These are phyloP conservation scores for Aechmea fasciata DNA, from an alignment of 176 grass and related monocot species.

Conservation along the genomic window DNA sequence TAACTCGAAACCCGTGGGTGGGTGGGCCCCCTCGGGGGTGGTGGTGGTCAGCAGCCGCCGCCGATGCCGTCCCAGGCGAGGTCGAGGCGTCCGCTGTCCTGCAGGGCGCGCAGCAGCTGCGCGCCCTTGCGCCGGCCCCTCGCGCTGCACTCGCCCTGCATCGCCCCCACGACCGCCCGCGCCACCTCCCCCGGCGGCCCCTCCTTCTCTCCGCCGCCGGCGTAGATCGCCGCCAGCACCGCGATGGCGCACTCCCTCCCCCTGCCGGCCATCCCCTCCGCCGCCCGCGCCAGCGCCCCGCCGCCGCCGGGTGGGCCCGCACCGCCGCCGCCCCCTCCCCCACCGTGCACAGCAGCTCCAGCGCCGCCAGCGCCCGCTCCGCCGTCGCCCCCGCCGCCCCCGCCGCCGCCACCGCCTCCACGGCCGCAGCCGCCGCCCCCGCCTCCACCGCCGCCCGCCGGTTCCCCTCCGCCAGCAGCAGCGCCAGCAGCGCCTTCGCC, in stretches of 20 bases:
- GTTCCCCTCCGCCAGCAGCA: slow-evolving; percentile 48
- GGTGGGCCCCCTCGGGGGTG: too few relatives aligned
- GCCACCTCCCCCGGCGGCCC: slow-evolving; percentile 58
- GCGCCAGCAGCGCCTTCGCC: slow-evolving; percentile 51
- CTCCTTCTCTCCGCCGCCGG: not conserved
- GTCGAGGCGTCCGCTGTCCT: slow-evolving; percentile 63
- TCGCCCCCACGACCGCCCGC: slow-evolving; percentile 64
- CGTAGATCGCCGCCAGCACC: slow-evolving; percentile 70
- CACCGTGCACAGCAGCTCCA: slow-evolving; percentile 83
- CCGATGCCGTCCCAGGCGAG: slow-evolving; percentile 78
- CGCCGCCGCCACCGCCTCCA: slow-evolving; percentile 59
- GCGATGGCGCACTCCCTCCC: slow-evolving; percentile 80
- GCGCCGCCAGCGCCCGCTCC: slow-evolving; percentile 70
- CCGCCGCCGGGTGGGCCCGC: slow-evolving; percentile 32
- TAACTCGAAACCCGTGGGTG: not conserved
- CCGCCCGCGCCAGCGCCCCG: slow-evolving; percentile 41
- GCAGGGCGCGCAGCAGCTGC: slow-evolving; percentile 65
- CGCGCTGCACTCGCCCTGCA: slow-evolving; percentile 88
- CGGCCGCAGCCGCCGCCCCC: slow-evolving; percentile 46
- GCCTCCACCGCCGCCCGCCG: slow-evolving; percentile 44
- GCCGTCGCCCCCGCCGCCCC: slow-evolving; percentile 60
- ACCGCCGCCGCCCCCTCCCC: slow-evolving; percentile 41
- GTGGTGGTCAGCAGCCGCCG: not conserved
- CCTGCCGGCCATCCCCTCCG: slow-evolving; percentile 50
- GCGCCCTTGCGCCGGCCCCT: slow-evolving; percentile 73